phyloP scores from a whole-genome alignment of 1,284 basidiomycete genomes.

The Malassezia cuniculi region DNA sequence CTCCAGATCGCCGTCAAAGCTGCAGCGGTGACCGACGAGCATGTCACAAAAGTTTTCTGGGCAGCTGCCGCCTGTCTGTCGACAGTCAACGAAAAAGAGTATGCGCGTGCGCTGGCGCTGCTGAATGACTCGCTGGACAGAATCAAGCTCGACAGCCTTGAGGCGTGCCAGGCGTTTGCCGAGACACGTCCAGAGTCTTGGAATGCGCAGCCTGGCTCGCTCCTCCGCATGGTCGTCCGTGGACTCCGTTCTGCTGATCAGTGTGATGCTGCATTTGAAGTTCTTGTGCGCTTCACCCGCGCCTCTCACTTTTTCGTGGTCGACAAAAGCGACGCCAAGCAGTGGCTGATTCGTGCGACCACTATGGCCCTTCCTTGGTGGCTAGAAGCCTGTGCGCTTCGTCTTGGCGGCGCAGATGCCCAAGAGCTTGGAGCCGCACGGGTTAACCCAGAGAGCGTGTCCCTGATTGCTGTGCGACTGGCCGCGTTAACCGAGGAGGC shows the following conservation, averaged over 20 bases:
- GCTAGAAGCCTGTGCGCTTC: too few species aligned
- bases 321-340: too few species aligned
- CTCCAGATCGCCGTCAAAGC: conserved; percentile 57
- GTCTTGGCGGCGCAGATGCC: conserved; percentile 56
- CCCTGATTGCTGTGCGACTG: too few species aligned
- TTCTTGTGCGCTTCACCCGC: too few species aligned
- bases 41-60: conserved; percentile 76
- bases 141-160: conserved; percentile 56
- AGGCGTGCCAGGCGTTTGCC: conserved; percentile 63
- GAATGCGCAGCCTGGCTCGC: conserved; percentile 54
- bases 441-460: conserved; percentile 56
- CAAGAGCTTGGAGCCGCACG: conserved; percentile 56
- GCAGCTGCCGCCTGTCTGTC: conserved; percentile 66
- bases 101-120: conserved; percentile 54
- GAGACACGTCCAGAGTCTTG: conserved; percentile 62
- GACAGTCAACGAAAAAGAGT: conserved; percentile 72
- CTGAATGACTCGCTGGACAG: conserved; percentile 3
- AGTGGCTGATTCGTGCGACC: too few species aligned
- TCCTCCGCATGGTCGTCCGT: conserved; percentile 65
- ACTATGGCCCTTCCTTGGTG: too few species aligned
- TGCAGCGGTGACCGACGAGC: conserved; percentile 53
- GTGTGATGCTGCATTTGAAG: conserved; percentile 56
- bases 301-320: too few species aligned
- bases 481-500: conserved; percentile 63
- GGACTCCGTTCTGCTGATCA: conserved; percentile 71